phyloP scores from a whole-genome alignment of 2,329 filamentous ascomycete species.

The Arthrinium phaeospermum region DNA sequence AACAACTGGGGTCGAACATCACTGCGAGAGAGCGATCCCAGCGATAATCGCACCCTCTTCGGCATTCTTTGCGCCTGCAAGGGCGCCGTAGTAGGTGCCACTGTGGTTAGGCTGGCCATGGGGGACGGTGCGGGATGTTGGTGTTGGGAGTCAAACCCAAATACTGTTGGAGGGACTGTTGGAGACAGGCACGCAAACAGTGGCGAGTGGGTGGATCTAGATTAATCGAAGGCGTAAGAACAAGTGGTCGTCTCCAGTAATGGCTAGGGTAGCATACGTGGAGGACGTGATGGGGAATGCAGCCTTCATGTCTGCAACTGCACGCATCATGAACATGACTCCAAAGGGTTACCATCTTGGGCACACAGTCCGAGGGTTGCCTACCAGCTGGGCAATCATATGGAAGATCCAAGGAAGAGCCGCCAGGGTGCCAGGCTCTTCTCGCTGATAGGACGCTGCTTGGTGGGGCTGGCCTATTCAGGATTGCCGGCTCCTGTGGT shows the following conservation, averaged over 20 bases:
- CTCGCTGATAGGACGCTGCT: not conserved
- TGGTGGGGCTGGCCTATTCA: slow-evolving; percentile 15
- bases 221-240: not conserved
- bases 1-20: not conserved
- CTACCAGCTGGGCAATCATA: not conserved
- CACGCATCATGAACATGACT: slow-evolving; percentile 14
- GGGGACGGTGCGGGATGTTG: not conserved
- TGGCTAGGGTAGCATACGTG: not conserved
- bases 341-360: not conserved
- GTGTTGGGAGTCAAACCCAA: not conserved
- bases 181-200: not conserved
- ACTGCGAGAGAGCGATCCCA: not conserved
- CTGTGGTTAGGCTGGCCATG: not conserved
- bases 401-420: slow-evolving; percentile 11
- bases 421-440: not conserved
- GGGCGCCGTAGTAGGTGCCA: not conserved
- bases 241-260: not conserved
- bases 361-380: not conserved
- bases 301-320: not conserved
- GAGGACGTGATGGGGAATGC: not conserved
- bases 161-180: not conserved
- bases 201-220: not conserved
- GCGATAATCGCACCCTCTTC: not conserved
- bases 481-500: slow-evolving; percentile 10
- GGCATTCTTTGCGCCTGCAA: not conserved